Evolutionary conservation across 2,329 filamentous ascomycete species (phyloP).

Genomic region (Sporothrix brunneoviolacea): DNA sequence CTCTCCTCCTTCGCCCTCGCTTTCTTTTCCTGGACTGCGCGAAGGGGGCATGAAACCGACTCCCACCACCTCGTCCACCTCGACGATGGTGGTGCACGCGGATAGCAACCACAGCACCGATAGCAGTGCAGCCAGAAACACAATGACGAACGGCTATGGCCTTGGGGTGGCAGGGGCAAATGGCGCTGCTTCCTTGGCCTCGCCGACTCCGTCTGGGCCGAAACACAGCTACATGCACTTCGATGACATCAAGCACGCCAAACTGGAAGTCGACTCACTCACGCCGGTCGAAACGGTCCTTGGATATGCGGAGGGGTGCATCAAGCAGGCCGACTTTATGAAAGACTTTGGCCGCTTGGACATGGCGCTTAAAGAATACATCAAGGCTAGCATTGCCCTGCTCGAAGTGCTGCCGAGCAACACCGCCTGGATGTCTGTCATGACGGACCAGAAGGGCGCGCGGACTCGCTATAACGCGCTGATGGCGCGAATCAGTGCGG

Average conservation of each 20-base stretch:
- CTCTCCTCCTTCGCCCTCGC: background rate
- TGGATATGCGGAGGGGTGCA: slow-evolving; percentile 43
- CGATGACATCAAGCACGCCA: slow-evolving; percentile 18
- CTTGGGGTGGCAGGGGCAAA: background rate
- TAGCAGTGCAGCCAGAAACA: background rate
- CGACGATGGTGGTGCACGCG: slow-evolving; percentile 13
- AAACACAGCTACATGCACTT: slow-evolving; percentile 14
- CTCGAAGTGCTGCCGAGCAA: slow-evolving; percentile 71
- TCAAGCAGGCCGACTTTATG: slow-evolving; percentile 54
- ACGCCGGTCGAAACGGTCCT: slow-evolving; percentile 49
- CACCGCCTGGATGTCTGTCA: slow-evolving; percentile 62
- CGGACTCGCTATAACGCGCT: slow-evolving; percentile 43
- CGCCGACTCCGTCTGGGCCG: background rate
- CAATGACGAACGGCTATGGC: slow-evolving; percentile 9
- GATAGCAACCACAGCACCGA: background rate
- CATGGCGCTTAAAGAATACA: slow-evolving; percentile 73
- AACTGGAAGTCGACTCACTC: slow-evolving; percentile 38
- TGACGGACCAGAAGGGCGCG: slow-evolving; percentile 45
- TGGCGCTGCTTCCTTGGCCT: background rate
- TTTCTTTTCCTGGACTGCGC: background rate
- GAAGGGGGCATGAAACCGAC: background rate
- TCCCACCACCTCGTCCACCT: slow-evolving; percentile 12
- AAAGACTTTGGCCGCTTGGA: slow-evolving; percentile 62
- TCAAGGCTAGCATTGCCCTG: slow-evolving; percentile 73
- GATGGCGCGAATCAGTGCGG: slow-evolving; percentile 42